These are phyloP conservation scores for Capsicum pubescens DNA, from an alignment of 257 asterid species.

Conservation along the genomic window DNA sequence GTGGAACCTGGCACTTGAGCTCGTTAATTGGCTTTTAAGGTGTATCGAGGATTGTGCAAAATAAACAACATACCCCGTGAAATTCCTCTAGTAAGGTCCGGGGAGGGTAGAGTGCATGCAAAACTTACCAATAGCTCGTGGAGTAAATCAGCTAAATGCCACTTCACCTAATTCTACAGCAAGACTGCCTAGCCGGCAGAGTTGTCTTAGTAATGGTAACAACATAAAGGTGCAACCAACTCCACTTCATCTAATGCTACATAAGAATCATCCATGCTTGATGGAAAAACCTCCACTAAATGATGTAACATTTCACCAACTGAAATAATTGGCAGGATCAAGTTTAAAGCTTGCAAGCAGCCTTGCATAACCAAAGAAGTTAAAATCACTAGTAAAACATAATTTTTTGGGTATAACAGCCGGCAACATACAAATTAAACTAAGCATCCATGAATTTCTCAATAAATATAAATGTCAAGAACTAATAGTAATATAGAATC, in stretches of 20 bases:
- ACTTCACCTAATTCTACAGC: too few relatives aligned
- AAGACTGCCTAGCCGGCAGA: background rate
- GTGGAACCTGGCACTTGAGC: too few relatives aligned
- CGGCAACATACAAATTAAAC: background rate
- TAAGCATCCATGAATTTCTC: background rate
- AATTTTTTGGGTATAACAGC: background rate
- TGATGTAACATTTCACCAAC: background rate
- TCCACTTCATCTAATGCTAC: background rate
- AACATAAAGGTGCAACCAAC: background rate
- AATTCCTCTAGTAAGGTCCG: too few relatives aligned
- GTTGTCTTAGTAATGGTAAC: background rate
- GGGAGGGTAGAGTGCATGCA: too few relatives aligned
- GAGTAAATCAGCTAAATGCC: too few relatives aligned
- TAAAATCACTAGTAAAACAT: slow-evolving; percentile 28
- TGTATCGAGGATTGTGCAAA: too few relatives aligned
- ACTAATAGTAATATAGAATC: background rate
- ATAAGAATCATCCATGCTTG: background rate
- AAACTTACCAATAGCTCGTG: too few relatives aligned
- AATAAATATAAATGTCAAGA: background rate
- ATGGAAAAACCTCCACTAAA: too few relatives aligned
- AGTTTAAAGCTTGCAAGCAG: background rate
- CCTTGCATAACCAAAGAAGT: background rate
- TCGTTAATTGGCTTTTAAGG: too few relatives aligned
- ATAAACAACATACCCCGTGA: too few relatives aligned
- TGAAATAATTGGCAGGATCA: background rate